Evolutionary conservation across 2,329 filamentous ascomycete species (phyloP), one percentile per base, ranked within the genome.

Genomic region (Botryotinia narcissicola): DNA sequence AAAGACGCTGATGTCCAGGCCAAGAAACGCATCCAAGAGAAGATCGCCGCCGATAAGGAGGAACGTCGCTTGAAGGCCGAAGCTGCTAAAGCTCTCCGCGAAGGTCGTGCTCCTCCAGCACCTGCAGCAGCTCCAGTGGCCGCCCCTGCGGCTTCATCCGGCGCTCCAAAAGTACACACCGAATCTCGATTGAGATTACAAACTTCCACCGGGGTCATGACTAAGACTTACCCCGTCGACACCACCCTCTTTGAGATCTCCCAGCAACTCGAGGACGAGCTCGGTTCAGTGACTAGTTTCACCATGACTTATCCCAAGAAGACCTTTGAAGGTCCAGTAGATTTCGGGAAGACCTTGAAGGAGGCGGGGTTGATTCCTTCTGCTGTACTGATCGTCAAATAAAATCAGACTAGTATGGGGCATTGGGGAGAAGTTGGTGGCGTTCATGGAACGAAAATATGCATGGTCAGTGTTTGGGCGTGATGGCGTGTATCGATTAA

Each of bases 241-340:
- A 97, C 94, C 4, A 98, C 96, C 0, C 84, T 99, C 18, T 97
- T 97, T 79, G 95, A 99, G 84, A 91, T 99, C 69, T 94, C 93
- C 0, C 90, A 95, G 78, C 88, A 91, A 73, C 81, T 99, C 37
- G 85, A 90, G 80, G 83, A 88, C 68, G 93, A 98, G 75, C 90
- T 88, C 68, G 93, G 92, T 0, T 83, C 89, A 4, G 92, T 97
- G 22, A 88, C 86, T 37, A 94, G 90, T 78, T 98, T 99, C 81
- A 90, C 91, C 1, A 92, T 92, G 78, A 98, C 91, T 32, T 98
- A 97, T 79, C 96, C 96, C 0, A 90, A 89, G 80, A 97, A 98
- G 86, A 89, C 90, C 0, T 98, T 92, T 76, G 84, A 85, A 82
- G 91, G 86, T 32, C 82, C 86, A 76, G 78, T 88, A 12, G 96